These are phyloP conservation scores for Eimeria falciformis DNA, from an alignment of 169 alveolate species.

Conservation along the genomic window DNA sequence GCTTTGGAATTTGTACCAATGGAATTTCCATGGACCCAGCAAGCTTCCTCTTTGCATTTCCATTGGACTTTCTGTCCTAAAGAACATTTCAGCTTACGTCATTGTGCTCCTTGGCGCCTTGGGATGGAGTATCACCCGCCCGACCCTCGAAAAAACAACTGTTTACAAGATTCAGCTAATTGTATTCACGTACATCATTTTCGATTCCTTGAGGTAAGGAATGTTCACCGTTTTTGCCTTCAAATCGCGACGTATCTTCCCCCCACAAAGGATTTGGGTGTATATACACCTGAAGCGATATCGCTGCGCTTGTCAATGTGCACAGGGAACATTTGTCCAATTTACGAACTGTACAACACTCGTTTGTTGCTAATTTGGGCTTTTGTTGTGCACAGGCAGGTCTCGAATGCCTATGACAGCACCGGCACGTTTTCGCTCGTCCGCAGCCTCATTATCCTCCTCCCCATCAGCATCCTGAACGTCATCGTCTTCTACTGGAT, in stretches of 20 bases:
- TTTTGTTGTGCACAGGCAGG: background rate
- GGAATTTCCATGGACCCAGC: slow-evolving; percentile 1
- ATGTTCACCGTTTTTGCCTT: too few relatives aligned
- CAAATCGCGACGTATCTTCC: too few relatives aligned
- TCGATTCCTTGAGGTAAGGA: slow-evolving; percentile 31
- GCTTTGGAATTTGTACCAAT: background rate
- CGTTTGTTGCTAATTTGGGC: background rate
- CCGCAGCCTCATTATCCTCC: background rate
- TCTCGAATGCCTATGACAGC: background rate
- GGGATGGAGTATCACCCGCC: slow-evolving; percentile 47
- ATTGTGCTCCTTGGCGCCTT: slow-evolving; percentile 41
- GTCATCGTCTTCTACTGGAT: slow-evolving; percentile 54
- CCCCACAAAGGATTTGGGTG: too few relatives aligned
- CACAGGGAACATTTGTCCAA: background rate
- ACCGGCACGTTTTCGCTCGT: background rate
- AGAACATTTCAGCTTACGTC: slow-evolving; percentile 26
- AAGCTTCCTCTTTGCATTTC: background rate
- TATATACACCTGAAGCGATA: too few relatives aligned
- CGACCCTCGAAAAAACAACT: slow-evolving; percentile 24
- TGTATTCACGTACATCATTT: slow-evolving; percentile 19
- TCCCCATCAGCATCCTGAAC: slow-evolving; percentile 30
- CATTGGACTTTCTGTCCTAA: background rate
- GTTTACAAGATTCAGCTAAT: slow-evolving; percentile 1
- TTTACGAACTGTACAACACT: too few relatives aligned
- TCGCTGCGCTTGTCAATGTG: background rate